A percentile compares a stretch with the other conserved stretches of the same genome.
Conservation (phyloP, 352 stramenopile species). For the Globisporangium spinosum region DNA sequence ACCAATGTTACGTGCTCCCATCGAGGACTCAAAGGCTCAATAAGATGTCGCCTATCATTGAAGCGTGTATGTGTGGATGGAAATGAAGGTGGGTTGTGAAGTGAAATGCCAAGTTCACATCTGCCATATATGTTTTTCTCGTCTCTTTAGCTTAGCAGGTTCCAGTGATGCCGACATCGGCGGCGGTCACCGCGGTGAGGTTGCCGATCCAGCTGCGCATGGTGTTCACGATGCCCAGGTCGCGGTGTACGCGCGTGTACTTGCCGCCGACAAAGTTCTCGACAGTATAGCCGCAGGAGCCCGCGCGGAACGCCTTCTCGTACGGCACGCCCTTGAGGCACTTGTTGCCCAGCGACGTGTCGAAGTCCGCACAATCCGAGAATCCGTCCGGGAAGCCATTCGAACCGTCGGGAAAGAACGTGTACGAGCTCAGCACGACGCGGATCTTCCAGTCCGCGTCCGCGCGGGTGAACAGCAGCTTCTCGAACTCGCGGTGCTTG, state of each 20-base stretch:
- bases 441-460: conserved; percentile 65
- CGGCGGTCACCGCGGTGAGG: conserved; percentile 26
- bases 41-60: neutral
- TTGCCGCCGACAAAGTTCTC: conserved; percentile 41
- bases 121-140: neutral
- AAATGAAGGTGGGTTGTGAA: neutral
- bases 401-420: conserved; percentile 36
- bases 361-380: conserved; percentile 37
- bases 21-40: too few relatives aligned
- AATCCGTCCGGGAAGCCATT: conserved; percentile 51
- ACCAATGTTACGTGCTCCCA: too few relatives aligned
- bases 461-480: conserved; percentile 45
- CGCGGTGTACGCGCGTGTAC: conserved; percentile 64
- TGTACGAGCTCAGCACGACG: conserved; percentile 69
- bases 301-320: conserved; percentile 44
- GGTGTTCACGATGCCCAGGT: conserved; percentile 59
- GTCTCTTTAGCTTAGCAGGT: conserved; percentile 24
- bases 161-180: conserved; percentile 35
- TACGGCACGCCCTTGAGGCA: conserved; percentile 40
- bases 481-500: conserved; percentile 54
- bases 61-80: neutral
- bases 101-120: neutral
- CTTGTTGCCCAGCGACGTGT: conserved; percentile 27
- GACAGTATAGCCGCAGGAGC: conserved; percentile 56
- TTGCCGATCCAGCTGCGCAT: conserved; percentile 51